Conservation (phyloP, 805 yeast genomes). For the Candida vaughaniae region DNA sequence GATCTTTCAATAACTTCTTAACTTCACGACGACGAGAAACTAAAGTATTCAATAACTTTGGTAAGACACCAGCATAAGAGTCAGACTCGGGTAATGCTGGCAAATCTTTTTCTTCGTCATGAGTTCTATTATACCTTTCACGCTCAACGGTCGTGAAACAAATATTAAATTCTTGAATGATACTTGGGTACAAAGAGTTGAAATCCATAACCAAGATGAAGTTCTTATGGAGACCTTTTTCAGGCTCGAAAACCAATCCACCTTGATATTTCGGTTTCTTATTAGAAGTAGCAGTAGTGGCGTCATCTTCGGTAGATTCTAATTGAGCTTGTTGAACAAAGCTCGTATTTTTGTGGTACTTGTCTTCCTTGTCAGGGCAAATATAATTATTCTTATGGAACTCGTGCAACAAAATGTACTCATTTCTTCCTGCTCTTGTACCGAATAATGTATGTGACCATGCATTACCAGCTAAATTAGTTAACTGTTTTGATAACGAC, state of each 20-base stretch:
- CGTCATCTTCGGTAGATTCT: slow-evolving; percentile 41
- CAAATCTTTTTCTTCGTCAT: slow-evolving; percentile 55
- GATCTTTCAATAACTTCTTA: slow-evolving; percentile 76
- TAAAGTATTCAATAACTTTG: slow-evolving; percentile 74
- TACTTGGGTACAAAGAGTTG: slow-evolving; percentile 94
- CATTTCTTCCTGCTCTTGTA: slow-evolving; percentile 94
- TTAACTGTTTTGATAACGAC: slow-evolving; percentile 85
- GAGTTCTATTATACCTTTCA: slow-evolving; percentile 39
- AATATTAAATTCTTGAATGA: slow-evolving; percentile 94
- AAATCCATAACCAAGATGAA: slow-evolving; percentile 95
- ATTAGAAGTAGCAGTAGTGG: slow-evolving; percentile 48
- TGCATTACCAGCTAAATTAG: slow-evolving; percentile 93
- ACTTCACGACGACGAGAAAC: slow-evolving; percentile 93
- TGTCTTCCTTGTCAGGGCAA: slow-evolving; percentile 80
- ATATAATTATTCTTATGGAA: slow-evolving; percentile 76
- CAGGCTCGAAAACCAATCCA: slow-evolving; percentile 96
- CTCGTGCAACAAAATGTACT: slow-evolving; percentile 88
- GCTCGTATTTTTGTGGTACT: slow-evolving; percentile 34
- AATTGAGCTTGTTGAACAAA: slow-evolving; percentile 33
- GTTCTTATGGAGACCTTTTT: slow-evolving; percentile 87
- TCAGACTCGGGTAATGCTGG: slow-evolving; percentile 67
- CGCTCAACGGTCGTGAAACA: slow-evolving; percentile 95
- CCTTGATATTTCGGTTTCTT: slow-evolving; percentile 81
- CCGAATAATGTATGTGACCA: slow-evolving; percentile 96
- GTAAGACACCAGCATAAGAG: slow-evolving; percentile 75